phyloP scores from a whole-genome alignment of 768 basidiomycete genomes.

The Mycena polygramma region DNA sequence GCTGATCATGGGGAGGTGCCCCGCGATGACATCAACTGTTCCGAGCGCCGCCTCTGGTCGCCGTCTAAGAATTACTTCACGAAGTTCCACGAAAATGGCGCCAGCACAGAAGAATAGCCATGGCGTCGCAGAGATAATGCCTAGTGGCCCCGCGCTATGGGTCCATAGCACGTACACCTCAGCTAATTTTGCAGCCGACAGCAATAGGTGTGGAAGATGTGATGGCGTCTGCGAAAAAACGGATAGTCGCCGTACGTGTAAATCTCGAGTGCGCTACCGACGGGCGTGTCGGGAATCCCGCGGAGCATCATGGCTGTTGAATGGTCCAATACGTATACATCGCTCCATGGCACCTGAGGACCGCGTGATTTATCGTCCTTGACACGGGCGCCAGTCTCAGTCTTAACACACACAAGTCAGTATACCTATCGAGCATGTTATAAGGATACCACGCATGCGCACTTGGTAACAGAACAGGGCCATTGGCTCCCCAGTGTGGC shows the following conservation, averaged over 20 bases:
- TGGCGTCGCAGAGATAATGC: constrained; percentile 35
- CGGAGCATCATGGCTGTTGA: constrained; percentile 37
- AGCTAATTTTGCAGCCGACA: constrained; percentile 38
- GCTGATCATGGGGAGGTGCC: constrained; percentile 38
- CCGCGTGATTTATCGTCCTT: background rate
- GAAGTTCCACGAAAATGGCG: constrained; percentile 30
- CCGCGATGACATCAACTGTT: constrained; percentile 40
- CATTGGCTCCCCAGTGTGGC: constrained; percentile 29
- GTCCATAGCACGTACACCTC: constrained; percentile 40
- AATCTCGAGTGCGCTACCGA: constrained; percentile 31
- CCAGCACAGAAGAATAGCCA: constrained; percentile 41
- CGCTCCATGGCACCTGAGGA: constrained; percentile 28
- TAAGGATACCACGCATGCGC: background rate
- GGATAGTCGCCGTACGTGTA: constrained; percentile 36
- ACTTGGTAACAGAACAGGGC: constrained; percentile 30
- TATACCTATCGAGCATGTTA: no score
- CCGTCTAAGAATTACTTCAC: constrained; percentile 13
- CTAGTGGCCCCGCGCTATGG: constrained; percentile 5
- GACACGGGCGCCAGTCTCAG: background rate
- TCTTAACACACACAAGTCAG: background rate
- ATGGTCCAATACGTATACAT: constrained; percentile 44
- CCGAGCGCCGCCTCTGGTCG: constrained; percentile 21
- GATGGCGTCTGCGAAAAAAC: constrained; percentile 23
- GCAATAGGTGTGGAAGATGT: constrained; percentile 23
- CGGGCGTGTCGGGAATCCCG: constrained; percentile 33